Evolutionary conservation across 805 yeast genomes (phyloP), one percentile per base, ranked within the genome.

Genomic region (Brettanomyces bruxellensis): DNA sequence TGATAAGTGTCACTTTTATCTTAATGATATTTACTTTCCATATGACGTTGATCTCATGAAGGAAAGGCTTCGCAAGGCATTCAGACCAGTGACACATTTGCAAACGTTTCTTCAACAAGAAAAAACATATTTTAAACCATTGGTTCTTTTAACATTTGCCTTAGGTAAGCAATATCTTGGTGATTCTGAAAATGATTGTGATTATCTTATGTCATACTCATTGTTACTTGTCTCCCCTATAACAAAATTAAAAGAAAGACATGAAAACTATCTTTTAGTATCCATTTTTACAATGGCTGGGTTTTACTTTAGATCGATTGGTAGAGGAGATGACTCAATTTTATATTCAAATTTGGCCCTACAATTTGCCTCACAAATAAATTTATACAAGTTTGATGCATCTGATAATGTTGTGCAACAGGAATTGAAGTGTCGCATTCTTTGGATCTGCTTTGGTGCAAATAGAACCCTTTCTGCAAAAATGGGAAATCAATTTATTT

Each of bases 361-460:
- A 18, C 60, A 57, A 25, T 46, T 49, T 36, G 58, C 59, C 12
- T 49, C 53, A 30, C 58, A 55, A 22, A 40, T 57, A 25, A 49
- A 49, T 18, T 44, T 59, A 25, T 55, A 53, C 35, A 18, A 18
- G 18, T 18, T 18, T 18, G 18, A 18, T 18, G 18, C 18, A 18
- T 18, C 18, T 18, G 40, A 47, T 25, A 25, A 25, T 12, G 48
- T 38, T 3, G 40, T 41, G 14, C 38, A 37, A 22, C 46, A 41
- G 23, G 58, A 59, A 41, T 41, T 54, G 13, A 58, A 57, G 45
- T 45, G 56, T 13, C 44, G 59, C 24, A 48, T 58, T 3, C 53
- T 53, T 45, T 59, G 64, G 64, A 52, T 54, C 7, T 42, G 57
- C 4, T 58, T 51, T 46, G 61, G 61, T 6, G 47, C 54, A 22